A percentile compares a stretch with the other conserved stretches of the same genome.
These are phyloP conservation scores for Ganoderma sinense DNA, from an alignment of 1,284 basidiomycete species.

Conservation along the genomic window DNA sequence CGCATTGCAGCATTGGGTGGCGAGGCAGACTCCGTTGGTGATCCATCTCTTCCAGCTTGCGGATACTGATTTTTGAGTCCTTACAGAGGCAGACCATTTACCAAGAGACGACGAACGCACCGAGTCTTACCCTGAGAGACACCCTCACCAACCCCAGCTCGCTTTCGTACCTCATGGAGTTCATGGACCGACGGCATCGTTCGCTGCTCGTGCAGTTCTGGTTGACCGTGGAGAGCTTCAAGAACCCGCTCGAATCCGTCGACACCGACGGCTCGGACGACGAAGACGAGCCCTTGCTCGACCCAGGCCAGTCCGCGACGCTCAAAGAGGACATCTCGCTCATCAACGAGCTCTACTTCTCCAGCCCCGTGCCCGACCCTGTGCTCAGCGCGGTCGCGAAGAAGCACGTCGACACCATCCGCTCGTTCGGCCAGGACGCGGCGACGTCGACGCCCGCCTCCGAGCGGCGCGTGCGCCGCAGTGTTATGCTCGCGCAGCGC, in stretches of 20 bases:
- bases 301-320: constrained; percentile 64
- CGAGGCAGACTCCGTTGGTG: constrained; percentile 65
- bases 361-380: constrained; percentile 62
- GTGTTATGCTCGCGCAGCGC: constrained; percentile 85
- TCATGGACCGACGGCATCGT: constrained; percentile 90
- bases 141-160: constrained; percentile 89
- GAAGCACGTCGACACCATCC: constrained; percentile 74
- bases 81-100: constrained; percentile 34
- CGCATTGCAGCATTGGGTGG: constrained; percentile 84
- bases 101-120: constrained; percentile 35
- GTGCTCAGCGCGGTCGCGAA: constrained; percentile 71
- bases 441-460: constrained; percentile 52
- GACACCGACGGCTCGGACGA: constrained; percentile 76
- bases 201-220: constrained; percentile 95
- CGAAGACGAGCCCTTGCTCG: constrained; percentile 71
- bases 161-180: constrained; percentile 96
- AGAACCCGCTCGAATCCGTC: constrained; percentile 90
- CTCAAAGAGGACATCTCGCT: constrained; percentile 87
- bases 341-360: constrained; percentile 88
- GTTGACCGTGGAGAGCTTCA: constrained; percentile 97
- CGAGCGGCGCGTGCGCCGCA: constrained; percentile 72
- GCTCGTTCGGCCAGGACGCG: constrained; percentile 66
- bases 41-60: background rate
- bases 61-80: constrained; percentile 1
- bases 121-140: constrained; percentile 63